Percentiles rank a stretch among this genome's conserved stretches.
Evolutionary conservation across 2,329 filamentous ascomycete genomes (phyloP).

Genomic region (Elsinoe batatas): DNA sequence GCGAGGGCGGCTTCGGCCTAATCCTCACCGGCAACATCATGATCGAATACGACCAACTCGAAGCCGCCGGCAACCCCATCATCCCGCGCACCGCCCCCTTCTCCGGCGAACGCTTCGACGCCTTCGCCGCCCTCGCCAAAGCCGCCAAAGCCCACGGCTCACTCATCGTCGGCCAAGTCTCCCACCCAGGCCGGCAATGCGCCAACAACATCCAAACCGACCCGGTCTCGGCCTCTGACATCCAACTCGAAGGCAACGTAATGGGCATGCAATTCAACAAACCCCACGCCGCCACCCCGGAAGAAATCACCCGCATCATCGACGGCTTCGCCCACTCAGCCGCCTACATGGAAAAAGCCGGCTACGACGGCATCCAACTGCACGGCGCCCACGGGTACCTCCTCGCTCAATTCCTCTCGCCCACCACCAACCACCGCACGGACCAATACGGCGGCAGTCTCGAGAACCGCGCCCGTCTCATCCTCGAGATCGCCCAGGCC

Average conservation of each 20-base stretch:
- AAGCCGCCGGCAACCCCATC: slow-evolving; percentile 48
- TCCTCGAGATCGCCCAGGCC: slow-evolving; percentile 32
- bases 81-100: slow-evolving; percentile 45
- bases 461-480: slow-evolving; percentile 34
- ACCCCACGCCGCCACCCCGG: slow-evolving; percentile 43
- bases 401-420: slow-evolving; percentile 37
- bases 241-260: slow-evolving; percentile 34
- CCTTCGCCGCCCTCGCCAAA: slow-evolving; percentile 47
- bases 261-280: slow-evolving; percentile 45
- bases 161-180: slow-evolving; percentile 51
- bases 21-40: slow-evolving; percentile 56
- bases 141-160: slow-evolving; percentile 47
- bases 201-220: slow-evolving; percentile 36
- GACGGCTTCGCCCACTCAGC: slow-evolving; percentile 52
- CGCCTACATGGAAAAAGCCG: slow-evolving; percentile 52
- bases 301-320: slow-evolving; percentile 49
- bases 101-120: slow-evolving; percentile 49
- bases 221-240: slow-evolving; percentile 43
- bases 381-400: slow-evolving; percentile 35
- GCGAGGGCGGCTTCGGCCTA: slow-evolving; percentile 46
- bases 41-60: slow-evolving; percentile 51
- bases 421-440: slow-evolving; percentile 33
- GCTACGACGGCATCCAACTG: slow-evolving; percentile 44
- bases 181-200: slow-evolving; percentile 53
- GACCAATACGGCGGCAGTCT: slow-evolving; percentile 37